These are phyloP conservation scores for Neonectria coccinea DNA, from an alignment of 2,329 filamentous ascomycete species.

Conservation along the genomic window DNA sequence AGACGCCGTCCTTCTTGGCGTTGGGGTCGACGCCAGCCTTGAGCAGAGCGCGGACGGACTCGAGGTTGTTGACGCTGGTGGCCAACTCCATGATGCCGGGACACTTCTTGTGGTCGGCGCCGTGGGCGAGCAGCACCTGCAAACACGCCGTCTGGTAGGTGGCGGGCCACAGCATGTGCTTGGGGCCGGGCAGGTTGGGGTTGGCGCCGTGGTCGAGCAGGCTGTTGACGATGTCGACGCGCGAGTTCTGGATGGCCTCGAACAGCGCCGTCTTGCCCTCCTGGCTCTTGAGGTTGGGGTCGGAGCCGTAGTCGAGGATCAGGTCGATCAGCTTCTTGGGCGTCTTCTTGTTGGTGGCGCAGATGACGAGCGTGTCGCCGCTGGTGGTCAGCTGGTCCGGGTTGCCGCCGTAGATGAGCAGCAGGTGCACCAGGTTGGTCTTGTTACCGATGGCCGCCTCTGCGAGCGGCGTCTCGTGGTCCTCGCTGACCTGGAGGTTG, in stretches of 20 bases:
- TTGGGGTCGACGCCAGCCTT: slow-evolving; percentile 71
- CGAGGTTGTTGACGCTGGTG: slow-evolving; percentile 71
- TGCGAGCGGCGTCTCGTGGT: slow-evolving; percentile 67
- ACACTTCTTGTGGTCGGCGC: slow-evolving; percentile 69
- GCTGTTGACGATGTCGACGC: slow-evolving; percentile 66
- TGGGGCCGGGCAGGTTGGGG: slow-evolving; percentile 75
- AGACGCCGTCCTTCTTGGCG: slow-evolving; percentile 72
- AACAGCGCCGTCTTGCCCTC: slow-evolving; percentile 74
- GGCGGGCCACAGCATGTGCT: slow-evolving; percentile 76
- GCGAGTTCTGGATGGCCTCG: slow-evolving; percentile 67
- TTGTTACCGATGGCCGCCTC: slow-evolving; percentile 64
- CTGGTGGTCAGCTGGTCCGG: slow-evolving; percentile 64
- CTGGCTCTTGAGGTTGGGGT: slow-evolving; percentile 69
- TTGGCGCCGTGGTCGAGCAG: slow-evolving; percentile 70
- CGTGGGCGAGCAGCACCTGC: slow-evolving; percentile 67
- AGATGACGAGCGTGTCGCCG: slow-evolving; percentile 71
- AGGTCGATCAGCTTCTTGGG: slow-evolving; percentile 67
- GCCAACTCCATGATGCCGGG: slow-evolving; percentile 75
- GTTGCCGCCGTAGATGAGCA: slow-evolving; percentile 72
- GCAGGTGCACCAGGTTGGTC: slow-evolving; percentile 67
- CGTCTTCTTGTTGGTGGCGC: slow-evolving; percentile 69
- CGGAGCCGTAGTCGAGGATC: slow-evolving; percentile 69
- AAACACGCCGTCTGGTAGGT: slow-evolving; percentile 69
- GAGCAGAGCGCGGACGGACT: slow-evolving; percentile 68
- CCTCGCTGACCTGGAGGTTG: slow-evolving; percentile 62